phyloP scores from a whole-genome alignment of 176 grass and related monocot genomes.

The Phoenix dactylifera region DNA sequence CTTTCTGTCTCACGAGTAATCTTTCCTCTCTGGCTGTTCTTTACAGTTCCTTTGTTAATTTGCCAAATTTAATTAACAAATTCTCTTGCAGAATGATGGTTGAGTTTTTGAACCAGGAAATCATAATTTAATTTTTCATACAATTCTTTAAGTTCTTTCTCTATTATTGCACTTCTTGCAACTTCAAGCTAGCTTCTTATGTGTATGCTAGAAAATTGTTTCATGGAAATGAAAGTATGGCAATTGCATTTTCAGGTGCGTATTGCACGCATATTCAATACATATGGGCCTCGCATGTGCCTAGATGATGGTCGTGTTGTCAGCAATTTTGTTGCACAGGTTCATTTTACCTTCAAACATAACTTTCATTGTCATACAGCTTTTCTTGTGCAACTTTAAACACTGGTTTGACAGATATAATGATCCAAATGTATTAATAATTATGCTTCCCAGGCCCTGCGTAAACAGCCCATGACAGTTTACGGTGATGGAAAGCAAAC shows the following conservation, averaged over 20 bases:
- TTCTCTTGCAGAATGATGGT: too few relatives aligned
- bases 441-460: constrained; percentile 48
- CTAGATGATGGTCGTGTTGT: constrained; percentile 90
- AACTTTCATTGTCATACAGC: background rate
- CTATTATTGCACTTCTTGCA: too few relatives aligned
- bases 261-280: constrained; percentile 96
- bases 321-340: constrained; percentile 96
- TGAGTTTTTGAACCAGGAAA: too few relatives aligned
- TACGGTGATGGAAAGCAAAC: constrained; percentile 99
- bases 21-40: too few relatives aligned
- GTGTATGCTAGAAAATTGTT: background rate
- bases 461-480: constrained; percentile 84
- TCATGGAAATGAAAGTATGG: background rate
- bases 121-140: too few relatives aligned
- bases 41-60: too few relatives aligned
- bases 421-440: too few relatives aligned
- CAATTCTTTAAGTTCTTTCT: too few relatives aligned
- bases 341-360: constrained; percentile 16
- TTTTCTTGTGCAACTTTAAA: background rate
- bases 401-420: too few relatives aligned
- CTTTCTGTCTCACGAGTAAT: too few relatives aligned
- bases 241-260: constrained; percentile 48
- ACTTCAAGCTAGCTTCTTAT: background rate
- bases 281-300: constrained; percentile 91
- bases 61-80: too few relatives aligned